Evolutionary conservation across 805 yeast genomes (phyloP).

Genomic region (Kodamaea kaohsiungensis): DNA sequence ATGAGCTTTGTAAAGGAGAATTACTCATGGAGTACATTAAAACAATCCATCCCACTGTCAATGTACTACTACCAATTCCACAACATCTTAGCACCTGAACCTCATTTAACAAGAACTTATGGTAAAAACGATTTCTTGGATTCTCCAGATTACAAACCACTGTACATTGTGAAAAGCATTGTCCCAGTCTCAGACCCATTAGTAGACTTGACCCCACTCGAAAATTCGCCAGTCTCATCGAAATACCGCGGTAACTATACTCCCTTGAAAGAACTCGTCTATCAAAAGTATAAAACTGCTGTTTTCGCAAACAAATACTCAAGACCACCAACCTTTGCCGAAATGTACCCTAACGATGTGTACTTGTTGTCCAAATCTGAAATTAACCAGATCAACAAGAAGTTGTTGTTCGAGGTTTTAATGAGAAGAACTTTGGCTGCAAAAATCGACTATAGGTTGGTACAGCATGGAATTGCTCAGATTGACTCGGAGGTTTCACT

Average conservation of each 20-base stretch:
- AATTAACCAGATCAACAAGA: slow-evolving; percentile 28
- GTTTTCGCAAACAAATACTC: slow-evolving; percentile 23
- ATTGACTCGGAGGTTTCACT: not conserved
- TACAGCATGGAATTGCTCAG: slow-evolving; percentile 14
- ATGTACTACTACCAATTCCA: slow-evolving; percentile 22
- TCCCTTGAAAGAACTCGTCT: slow-evolving; percentile 23
- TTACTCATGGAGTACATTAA: slow-evolving; percentile 3
- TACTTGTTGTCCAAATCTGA: slow-evolving; percentile 25
- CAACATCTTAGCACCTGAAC: slow-evolving; percentile 15
- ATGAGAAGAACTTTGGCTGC: slow-evolving; percentile 45
- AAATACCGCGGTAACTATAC: slow-evolving; percentile 1
- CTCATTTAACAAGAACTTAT: slow-evolving; percentile 4
- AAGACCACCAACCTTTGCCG: slow-evolving; percentile 29
- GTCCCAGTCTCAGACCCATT: not conserved
- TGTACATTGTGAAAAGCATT: not conserved
- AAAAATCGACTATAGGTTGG: slow-evolving; percentile 37
- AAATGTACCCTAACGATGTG: slow-evolving; percentile 29
- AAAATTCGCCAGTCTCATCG: not conserved
- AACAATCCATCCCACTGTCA: slow-evolving; percentile 4
- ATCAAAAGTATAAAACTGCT: slow-evolving; percentile 27
- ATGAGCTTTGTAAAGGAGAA: slow-evolving; percentile 1
- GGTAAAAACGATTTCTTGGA: not conserved
- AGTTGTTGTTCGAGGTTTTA: slow-evolving; percentile 36
- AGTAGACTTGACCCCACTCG: not conserved
- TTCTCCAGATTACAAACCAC: not conserved